A percentile compares a stretch with the other conserved stretches of the same genome.
Conservation (phyloP, 768 basidiomycete species). For the Hortiboletus campestris region DNA sequence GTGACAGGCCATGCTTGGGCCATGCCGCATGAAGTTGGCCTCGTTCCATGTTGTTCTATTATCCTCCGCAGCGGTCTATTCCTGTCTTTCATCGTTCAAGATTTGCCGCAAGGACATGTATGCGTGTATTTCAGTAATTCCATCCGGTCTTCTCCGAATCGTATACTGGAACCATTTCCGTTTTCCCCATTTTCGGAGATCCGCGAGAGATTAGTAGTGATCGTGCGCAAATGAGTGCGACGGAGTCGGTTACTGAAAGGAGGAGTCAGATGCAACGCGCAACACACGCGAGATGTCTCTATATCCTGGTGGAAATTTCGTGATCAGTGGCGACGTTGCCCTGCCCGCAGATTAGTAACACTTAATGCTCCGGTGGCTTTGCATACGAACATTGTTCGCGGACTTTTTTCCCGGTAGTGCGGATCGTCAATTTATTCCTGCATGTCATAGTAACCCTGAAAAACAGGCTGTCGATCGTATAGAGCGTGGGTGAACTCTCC, state of each 20-base stretch:
- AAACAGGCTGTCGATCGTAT: background rate
- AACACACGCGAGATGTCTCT: background rate
- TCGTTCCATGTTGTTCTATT: background rate
- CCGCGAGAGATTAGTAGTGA: background rate
- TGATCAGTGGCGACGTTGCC: background rate
- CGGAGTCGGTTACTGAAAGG: background rate
- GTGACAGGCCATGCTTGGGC: background rate
- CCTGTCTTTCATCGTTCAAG: background rate
- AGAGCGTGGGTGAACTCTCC: background rate
- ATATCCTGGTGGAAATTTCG: background rate
- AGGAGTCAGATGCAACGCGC: background rate
- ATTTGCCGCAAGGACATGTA: background rate
- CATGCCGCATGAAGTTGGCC: background rate
- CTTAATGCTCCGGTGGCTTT: background rate
- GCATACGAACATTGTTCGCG: slow-evolving; percentile 1
- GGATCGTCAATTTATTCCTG: slow-evolving; percentile 15
- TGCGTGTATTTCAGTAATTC: background rate
- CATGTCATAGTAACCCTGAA: background rate
- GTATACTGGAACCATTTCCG: background rate
- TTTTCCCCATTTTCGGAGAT: background rate
- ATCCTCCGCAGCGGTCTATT: background rate
- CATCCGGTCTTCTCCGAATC: background rate
- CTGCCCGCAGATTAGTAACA: background rate
- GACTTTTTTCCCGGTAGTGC: slow-evolving; percentile 4
- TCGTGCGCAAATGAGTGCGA: background rate